A percentile compares a stretch with the other conserved stretches of the same genome.
Evolutionary conservation across 768 basidiomycete genomes (phyloP).

Genomic region (Lactarius pseudohatsudake): DNA sequence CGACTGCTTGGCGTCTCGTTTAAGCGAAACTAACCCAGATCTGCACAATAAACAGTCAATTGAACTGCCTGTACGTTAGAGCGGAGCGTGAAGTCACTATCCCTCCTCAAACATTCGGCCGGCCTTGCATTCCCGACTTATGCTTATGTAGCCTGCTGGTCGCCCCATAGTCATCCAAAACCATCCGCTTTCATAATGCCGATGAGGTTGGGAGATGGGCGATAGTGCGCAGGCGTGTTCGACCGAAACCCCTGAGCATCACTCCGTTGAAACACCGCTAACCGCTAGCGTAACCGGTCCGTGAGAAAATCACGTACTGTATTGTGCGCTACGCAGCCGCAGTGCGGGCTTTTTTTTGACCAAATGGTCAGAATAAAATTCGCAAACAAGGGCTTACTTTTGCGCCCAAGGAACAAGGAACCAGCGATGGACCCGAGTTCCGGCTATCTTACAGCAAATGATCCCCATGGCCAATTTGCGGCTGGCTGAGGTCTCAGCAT

Average conservation of each 20-base stretch:
- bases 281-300: neutral
- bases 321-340: neutral
- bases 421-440: neutral
- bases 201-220: neutral
- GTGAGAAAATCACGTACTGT: constrained; percentile 1
- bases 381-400: neutral
- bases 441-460: neutral
- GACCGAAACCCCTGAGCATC: neutral
- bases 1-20: constrained; percentile 12
- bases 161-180: neutral
- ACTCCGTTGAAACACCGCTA: neutral
- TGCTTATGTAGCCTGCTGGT: neutral
- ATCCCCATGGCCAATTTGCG: neutral
- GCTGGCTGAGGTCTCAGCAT: neutral
- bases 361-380: too few species aligned
- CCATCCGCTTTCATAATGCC: neutral
- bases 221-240: neutral
- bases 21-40: neutral
- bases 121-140: neutral
- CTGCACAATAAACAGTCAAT: neutral
- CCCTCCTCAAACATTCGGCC: neutral
- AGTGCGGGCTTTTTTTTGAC: neutral
- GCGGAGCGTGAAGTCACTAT: constrained; percentile 13
- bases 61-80: neutral
- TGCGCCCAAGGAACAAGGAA: neutral